A percentile compares a stretch with the other conserved stretches of the same genome.
Conservation (phyloP, 2,329 filamentous ascomycete species). For the Botrytis porri region DNA sequence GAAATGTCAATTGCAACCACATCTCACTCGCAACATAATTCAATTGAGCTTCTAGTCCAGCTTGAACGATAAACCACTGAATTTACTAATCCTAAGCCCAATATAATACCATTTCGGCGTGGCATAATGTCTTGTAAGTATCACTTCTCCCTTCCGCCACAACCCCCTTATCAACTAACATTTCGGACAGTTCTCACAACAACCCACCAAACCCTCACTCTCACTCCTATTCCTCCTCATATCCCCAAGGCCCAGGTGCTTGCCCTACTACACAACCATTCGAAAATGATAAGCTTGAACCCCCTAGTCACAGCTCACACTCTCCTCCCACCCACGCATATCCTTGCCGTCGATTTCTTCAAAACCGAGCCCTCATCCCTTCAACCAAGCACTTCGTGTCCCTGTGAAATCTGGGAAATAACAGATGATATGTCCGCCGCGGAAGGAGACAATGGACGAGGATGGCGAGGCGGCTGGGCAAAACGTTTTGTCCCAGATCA, state of each 20-base stretch:
- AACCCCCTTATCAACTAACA: neutral
- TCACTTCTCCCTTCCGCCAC: neutral
- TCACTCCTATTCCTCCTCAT: conserved; percentile 69
- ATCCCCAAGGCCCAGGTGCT: conserved; percentile 67
- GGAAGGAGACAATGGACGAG: conserved; percentile 62
- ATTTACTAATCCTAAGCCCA: neutral
- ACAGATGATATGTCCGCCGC: conserved; percentile 40
- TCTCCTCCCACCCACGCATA: conserved; percentile 52
- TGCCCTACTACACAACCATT: conserved; percentile 72
- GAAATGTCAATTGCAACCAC: neutral
- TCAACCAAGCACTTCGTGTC: conserved; percentile 47
- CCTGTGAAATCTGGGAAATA: conserved; percentile 30
- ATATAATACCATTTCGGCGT: neutral
- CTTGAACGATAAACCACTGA: neutral
- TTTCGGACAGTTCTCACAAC: conserved; percentile 30
- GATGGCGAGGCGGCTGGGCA: conserved; percentile 71
- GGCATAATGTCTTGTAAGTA: conserved; percentile 34
- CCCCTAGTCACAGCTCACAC: conserved; percentile 72
- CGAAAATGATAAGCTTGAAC: conserved; percentile 81
- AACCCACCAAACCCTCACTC: conserved; percentile 40
- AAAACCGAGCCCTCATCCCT: conserved; percentile 53
- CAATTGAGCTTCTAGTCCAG: neutral
- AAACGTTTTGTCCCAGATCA: conserved; percentile 32
- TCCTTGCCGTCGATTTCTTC: conserved; percentile 26
- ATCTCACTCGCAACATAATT: neutral